Evolutionary conservation across 257 asterid genomes (phyloP), one percentile per base, ranked within the genome.

Genomic region (Nicotiana obtusifolia): DNA sequence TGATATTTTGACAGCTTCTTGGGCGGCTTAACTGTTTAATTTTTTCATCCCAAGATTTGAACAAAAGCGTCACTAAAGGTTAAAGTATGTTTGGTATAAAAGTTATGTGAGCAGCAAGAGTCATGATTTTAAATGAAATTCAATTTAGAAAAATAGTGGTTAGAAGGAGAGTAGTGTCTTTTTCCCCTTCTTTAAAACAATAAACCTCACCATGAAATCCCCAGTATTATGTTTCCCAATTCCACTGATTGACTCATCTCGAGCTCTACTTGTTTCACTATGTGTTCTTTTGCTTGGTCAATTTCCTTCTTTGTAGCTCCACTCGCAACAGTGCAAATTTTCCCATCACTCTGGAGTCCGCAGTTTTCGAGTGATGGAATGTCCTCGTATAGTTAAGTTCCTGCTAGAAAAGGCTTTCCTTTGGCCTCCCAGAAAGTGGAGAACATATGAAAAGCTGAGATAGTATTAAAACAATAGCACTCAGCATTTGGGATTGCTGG

Each of bases 231-330:
- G 10, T 94, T 85, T 47, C 94, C 90, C 83, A 89, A 90, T 79
- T 90, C 30, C 30, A 88, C 91, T 0, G 92, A 89, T 53, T 89
- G 92, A 9, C 93, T 92, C 88, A 84, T 89, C 92, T 90, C 97
- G 80, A 88, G 88, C 91, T 92, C 91, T n/a, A 92, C 87, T 82
- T 90, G 94, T 87, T 92, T 90, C 64, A 90, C 88, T 68, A 92
- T 86, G 84, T 85, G 88, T 80, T 91, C 93, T 86, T 90, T 90
- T 62, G 93, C 93, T 57, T 93, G 85, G 71, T 94, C 94, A 60
- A 90, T 84, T 83, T 92, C 97, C 89, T 90, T 90, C 89, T 89
- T 88, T 15, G 93, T 86, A 24, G 94, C 93, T 41, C 97, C 94
- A 81, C 86, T 87, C 20, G 94, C 94, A 79, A 89, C 91, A 47